A percentile compares a stretch with the other conserved stretches of the same genome.
Conservation (phyloP, 495 filamentous ascomycete species). For the Glarea lozoyensis region DNA sequence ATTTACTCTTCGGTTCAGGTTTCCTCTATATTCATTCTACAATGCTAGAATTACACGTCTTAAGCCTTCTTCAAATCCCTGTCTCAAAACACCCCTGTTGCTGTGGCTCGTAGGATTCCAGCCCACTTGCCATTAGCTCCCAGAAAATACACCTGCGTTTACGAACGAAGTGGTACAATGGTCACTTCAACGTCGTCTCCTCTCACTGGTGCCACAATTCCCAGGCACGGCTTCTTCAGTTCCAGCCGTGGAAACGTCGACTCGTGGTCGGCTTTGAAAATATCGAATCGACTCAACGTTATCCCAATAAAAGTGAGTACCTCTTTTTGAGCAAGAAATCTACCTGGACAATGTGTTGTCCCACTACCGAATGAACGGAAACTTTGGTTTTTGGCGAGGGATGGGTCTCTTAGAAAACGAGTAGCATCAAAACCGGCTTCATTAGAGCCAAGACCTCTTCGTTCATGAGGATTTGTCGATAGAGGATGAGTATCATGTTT, state of each 20-base stretch:
- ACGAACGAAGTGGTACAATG: too few relatives aligned
- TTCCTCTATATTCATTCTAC: too few relatives aligned
- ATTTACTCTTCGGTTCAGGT: too few relatives aligned
- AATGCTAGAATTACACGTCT: too few relatives aligned
- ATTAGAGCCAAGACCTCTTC: neutral
- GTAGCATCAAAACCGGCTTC: neutral
- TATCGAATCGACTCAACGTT: neutral
- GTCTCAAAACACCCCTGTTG: too few relatives aligned
- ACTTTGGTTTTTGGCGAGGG: neutral
- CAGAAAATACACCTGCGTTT: too few relatives aligned
- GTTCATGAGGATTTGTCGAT: neutral
- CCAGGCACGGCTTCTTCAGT: neutral
- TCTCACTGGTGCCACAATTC: neutral
- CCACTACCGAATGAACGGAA: neutral
- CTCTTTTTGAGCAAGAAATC: neutral
- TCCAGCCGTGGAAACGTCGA: neutral
- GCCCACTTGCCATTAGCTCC: too few relatives aligned
- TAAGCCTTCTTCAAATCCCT: too few relatives aligned
- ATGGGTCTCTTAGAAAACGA: neutral
- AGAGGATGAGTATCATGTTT: neutral
- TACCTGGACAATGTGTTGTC: neutral
- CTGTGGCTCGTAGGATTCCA: too few relatives aligned
- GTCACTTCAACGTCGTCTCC: too few relatives aligned
- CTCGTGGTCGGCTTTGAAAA: neutral
- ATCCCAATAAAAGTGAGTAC: neutral